Evolutionary conservation across 1,139 yeast genomes (phyloP).

Genomic region (Blastobotrys arbuscula): DNA sequence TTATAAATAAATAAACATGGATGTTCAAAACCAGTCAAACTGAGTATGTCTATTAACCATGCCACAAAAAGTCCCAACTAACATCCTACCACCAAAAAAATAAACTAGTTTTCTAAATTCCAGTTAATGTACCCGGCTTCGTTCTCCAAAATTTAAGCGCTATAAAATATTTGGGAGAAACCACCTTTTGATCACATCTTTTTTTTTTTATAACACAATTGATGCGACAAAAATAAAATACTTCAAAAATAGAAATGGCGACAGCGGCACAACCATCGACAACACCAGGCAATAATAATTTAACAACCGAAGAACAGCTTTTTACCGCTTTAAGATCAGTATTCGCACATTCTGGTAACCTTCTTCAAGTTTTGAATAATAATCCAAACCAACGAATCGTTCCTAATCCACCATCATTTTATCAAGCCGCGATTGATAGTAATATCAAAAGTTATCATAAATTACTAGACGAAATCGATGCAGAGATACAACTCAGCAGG

Average conservation of each 20-base stretch:
- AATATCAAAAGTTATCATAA: slow-evolving; percentile 22
- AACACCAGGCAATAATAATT: neutral
- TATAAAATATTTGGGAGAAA: no score
- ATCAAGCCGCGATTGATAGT: slow-evolving; percentile 24
- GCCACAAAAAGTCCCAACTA: no score
- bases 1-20: no score
- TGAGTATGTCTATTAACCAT: no score
- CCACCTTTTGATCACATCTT: no score
- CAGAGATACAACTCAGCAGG: slow-evolving; percentile 23
- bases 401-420: slow-evolving; percentile 25
- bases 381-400: slow-evolving; percentile 22
- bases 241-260: neutral
- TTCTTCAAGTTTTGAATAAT: slow-evolving; percentile 21
- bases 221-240: no score
- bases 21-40: no score
- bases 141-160: no score
- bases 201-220: no score
- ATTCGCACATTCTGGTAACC: slow-evolving; percentile 25
- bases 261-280: neutral
- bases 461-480: slow-evolving; percentile 24
- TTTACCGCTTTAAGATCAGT: slow-evolving; percentile 12
- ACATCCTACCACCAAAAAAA: no score
- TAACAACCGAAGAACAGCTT: slow-evolving; percentile 5
- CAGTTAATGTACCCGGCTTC: no score
- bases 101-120: no score